Base-by-base conservation (phyloP, 2,329 filamentous ascomycete genomes). In the Paramyrothecium roridum region DNA sequence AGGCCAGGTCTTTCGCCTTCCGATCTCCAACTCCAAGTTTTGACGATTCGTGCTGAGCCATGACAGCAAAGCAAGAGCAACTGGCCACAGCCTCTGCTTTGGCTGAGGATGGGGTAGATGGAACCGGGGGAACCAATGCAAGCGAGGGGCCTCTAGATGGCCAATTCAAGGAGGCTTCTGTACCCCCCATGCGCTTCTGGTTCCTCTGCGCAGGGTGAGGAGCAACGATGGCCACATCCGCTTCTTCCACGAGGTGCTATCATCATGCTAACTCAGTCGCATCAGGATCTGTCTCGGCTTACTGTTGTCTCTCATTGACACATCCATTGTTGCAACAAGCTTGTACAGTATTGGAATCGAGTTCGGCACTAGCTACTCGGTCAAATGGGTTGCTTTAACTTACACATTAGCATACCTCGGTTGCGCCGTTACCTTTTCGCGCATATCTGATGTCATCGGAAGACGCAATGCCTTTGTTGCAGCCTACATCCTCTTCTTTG, bases 311-410 rank as follows among this genome's bases (percentile, higher is more conserved):
- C 77, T 84, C 61, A 65, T 85, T n/a, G 83, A 86, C 64, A 78
- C 79, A 2, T 82, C 82, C 3, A 85, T 86, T 40, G 79, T 86
- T 1, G 81, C 83, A 1, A 85, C 83, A 13, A 80, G 80, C 48
- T 67, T 86, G 11, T 80, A 80, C 61, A 73, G 73, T n/a, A 85
- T 86, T 49, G 79, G 78, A 2, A 64, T 63, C 17, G 80, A 86
- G 3, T 81, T 86, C 49, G 54, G 74, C 12, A 71, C 74, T 16
- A 60, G 80, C 3, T 66, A 72, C 12, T 63, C 61, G 3, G 73
- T 82, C 53, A 83, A 81, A 61, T 83, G 80, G 80, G 75, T 84
- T 1, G 80, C 80, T 0, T 70, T 86, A 40, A 71, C 80, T 8
- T 85, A 84, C 59, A 82, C 80, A 0, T 70, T 85, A 21, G 70